These are phyloP conservation scores for Suillus discolor DNA, from an alignment of 768 basidiomycete species.

Conservation along the genomic window DNA sequence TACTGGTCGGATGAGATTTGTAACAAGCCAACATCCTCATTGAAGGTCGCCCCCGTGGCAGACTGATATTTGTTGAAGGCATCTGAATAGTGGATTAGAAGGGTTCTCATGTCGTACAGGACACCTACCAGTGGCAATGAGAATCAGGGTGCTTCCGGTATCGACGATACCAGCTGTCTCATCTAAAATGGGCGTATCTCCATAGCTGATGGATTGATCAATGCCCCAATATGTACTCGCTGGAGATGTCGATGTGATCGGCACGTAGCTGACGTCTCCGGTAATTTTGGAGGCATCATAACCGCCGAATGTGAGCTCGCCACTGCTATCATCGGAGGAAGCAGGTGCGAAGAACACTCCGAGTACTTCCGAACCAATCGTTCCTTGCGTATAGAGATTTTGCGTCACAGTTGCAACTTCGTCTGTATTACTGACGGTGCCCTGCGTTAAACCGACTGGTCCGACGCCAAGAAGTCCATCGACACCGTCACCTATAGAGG, in stretches of 20 bases:
- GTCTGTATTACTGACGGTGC: background rate
- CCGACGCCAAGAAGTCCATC: slow-evolving; percentile 31
- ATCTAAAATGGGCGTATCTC: no score
- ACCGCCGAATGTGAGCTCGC: slow-evolving; percentile 42
- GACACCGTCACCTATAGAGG: no score
- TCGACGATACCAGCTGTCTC: no score
- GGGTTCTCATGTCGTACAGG: no score
- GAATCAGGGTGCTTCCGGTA: no score
- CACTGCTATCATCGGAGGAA: slow-evolving; percentile 23
- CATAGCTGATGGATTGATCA: slow-evolving; percentile 23
- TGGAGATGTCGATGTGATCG: slow-evolving; percentile 34
- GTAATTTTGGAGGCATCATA: slow-evolving; percentile 34
- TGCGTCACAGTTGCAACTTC: slow-evolving; percentile 29
- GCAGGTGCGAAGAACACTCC: slow-evolving; percentile 35
- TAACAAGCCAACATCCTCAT: slow-evolving; percentile 19
- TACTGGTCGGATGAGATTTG: slow-evolving; percentile 10
- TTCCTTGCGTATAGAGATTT: slow-evolving; percentile 34
- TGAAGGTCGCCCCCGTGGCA: slow-evolving; percentile 13
- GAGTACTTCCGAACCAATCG: slow-evolving; percentile 28
- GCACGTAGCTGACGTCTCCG: slow-evolving; percentile 32
- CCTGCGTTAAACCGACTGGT: slow-evolving; percentile 3
- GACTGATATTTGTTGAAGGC: no score
- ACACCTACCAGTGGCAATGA: no score
- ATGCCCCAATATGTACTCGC: slow-evolving; percentile 38
- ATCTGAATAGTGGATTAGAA: no score